These are phyloP conservation scores for Astragalus membranaceus DNA, from an alignment of 306 rosid genomes.

Conservation along the genomic window DNA sequence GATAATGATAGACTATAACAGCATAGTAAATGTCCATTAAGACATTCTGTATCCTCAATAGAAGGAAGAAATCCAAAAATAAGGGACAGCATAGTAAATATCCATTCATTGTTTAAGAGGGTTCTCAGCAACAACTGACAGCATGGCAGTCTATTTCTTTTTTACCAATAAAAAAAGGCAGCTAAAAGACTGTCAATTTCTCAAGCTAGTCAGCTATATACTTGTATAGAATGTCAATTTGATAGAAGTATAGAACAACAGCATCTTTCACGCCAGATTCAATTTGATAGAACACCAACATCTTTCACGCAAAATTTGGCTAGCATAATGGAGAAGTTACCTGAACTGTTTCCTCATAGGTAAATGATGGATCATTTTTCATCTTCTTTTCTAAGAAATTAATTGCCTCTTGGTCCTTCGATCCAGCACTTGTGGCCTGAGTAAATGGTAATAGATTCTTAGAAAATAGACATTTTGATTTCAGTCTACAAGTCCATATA, in stretches of 20 bases:
- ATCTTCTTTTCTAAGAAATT: constrained; percentile 99
- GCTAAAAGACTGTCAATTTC: background rate
- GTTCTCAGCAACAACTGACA: background rate
- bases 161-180: background rate
- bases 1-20: background rate
- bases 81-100: background rate
- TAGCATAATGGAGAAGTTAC: constrained; percentile 24
- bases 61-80: background rate
- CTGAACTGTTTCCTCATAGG: constrained; percentile 98
- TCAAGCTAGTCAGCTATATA: background rate
- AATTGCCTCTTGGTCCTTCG: constrained; percentile 95
- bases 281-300: background rate
- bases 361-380: constrained; percentile 92
- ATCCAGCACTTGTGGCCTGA: constrained; percentile 98
- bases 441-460: constrained; percentile 19
- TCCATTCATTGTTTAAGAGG: too few relatives aligned
- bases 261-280: background rate
- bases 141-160: background rate
- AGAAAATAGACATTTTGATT: constrained; percentile 9
- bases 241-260: background rate
- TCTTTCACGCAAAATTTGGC: background rate
- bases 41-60: background rate
- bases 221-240: background rate
- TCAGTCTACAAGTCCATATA: background rate
- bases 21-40: background rate